Base-by-base conservation (phyloP, 768 basidiomycete genomes). In the Lactifluus pinguis region DNA sequence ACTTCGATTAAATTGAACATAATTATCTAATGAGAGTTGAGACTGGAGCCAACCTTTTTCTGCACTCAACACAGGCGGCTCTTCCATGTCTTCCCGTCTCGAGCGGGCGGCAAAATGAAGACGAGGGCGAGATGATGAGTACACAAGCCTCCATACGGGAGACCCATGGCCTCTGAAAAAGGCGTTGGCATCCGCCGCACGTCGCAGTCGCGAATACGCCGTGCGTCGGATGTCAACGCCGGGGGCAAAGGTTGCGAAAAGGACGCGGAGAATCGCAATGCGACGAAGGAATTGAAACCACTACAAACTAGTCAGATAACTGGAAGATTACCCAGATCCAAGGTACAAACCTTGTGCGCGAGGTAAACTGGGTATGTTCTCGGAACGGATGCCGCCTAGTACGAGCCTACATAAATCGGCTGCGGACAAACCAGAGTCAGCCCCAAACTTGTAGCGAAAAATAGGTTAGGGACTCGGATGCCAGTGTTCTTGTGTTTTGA, bases 181-280 rank as follows among this genome's bases (percentile, higher is more conserved):
- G 25, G 7, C 41, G 17, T 17, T 17, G 41, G 41, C 41, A 15
- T 4, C 41, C 41, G 41, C 41, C 41, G 7, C 41, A 42, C 41
- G 41, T 42, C 41, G 41, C 41, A 42, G 44, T 44, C 44, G n/a
- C 44, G 44, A n/a, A 44, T 48, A 39, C 58, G 58, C 36, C 58
- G 51, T 49, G 52, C 58, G 7, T 25, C 52, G 45, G 29, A 48
- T 45, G 58, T 53, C 58, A 38, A 59, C 48, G 17, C 17, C 58
- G 19, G 44, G n/a, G 57, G 41, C 21, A 6, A 41, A 13, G 39
- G 6, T 4, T 13, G 49, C 19, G 45, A n/a, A 38, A 17, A 14
- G 39, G 13, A 44, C 6, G 30, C 7, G n/a, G n/a, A 44, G 25
- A 29, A 14, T 11, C 15, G 47, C 1, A 25, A 25, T 25, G 25